Percentiles rank a stretch among this genome's conserved stretches.
These are phyloP conservation scores for Aspergillus diversus DNA, from an alignment of 495 filamentous ascomycete genomes.

Conservation along the genomic window DNA sequence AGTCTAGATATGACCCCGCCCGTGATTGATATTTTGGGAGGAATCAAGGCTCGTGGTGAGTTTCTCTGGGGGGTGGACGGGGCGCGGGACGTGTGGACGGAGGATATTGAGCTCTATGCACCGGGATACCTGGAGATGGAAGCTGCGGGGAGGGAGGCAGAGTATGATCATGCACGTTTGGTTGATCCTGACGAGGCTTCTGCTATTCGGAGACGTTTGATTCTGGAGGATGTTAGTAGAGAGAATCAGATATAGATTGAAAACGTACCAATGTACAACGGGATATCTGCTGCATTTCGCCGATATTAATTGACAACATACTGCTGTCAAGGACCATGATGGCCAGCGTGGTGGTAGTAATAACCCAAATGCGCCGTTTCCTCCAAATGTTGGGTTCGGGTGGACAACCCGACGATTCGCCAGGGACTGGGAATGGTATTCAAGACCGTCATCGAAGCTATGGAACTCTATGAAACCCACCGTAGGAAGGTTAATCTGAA, in stretches of 20 bases:
- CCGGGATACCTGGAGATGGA: slow-evolving; percentile 21
- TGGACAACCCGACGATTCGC: no score
- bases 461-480: no score
- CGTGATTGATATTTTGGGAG: slow-evolving; percentile 14
- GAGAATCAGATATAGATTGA: background rate
- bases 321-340: no score
- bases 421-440: no score
- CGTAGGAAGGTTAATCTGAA: no score
- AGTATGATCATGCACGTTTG: slow-evolving; percentile 2
- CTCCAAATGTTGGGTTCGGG: no score
- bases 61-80: slow-evolving; percentile 6
- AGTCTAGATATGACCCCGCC: slow-evolving; percentile 17
- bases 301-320: no score
- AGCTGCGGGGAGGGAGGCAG: slow-evolving; percentile 10
- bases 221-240: background rate
- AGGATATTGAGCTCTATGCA: slow-evolving; percentile 21
- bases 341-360: no score
- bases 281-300: background rate
- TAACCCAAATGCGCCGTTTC: no score
- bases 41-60: slow-evolving; percentile 6
- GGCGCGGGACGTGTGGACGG: slow-evolving; percentile 6
- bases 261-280: background rate
- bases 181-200: background rate
- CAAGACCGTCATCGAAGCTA: no score
- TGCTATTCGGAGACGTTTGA: background rate